phyloP scores from a whole-genome alignment of 352 stramenopile genomes.

The Paralagenidium karlingii region DNA sequence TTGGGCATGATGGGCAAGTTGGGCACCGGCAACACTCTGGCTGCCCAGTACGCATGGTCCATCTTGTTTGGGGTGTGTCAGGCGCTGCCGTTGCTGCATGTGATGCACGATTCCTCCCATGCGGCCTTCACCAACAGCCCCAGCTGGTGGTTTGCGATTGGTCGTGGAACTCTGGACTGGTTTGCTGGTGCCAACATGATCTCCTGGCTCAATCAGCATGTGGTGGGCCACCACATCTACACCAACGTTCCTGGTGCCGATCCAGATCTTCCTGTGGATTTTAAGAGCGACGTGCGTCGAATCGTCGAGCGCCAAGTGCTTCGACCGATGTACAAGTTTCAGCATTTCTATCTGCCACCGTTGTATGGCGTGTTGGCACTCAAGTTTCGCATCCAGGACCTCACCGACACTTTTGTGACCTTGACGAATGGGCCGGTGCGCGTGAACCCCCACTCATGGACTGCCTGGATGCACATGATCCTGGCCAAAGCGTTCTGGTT shows the following conservation, averaged over 20 bases:
- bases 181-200: conserved; percentile 85
- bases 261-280: conserved; percentile 86
- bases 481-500: conserved; percentile 81
- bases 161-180: conserved; percentile 82
- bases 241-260: conserved; percentile 90
- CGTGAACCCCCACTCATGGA: conserved; percentile 79
- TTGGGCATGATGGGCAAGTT: conserved; percentile 53
- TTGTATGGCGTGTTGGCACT: conserved; percentile 90
- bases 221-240: conserved; percentile 92
- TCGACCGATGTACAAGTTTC: conserved; percentile 83
- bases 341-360: conserved; percentile 88
- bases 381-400: conserved; percentile 89
- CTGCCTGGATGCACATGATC: conserved; percentile 76
- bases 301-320: conserved; percentile 81
- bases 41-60: conserved; percentile 55
- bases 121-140: conserved; percentile 76
- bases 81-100: conserved; percentile 81
- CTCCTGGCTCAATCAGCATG: conserved; percentile 93
- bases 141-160: conserved; percentile 58
- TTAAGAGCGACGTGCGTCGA: conserved; percentile 73
- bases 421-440: conserved; percentile 84
- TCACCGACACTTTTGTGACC: conserved; percentile 80
- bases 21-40: conserved; percentile 27
- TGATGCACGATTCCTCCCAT: conserved; percentile 91
- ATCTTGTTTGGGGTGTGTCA: conserved; percentile 83